Evolutionary conservation across 495 filamentous ascomycete genomes (phyloP), one percentile per base, ranked within the genome.

Genomic region (Talaromyces wortmannii): DNA sequence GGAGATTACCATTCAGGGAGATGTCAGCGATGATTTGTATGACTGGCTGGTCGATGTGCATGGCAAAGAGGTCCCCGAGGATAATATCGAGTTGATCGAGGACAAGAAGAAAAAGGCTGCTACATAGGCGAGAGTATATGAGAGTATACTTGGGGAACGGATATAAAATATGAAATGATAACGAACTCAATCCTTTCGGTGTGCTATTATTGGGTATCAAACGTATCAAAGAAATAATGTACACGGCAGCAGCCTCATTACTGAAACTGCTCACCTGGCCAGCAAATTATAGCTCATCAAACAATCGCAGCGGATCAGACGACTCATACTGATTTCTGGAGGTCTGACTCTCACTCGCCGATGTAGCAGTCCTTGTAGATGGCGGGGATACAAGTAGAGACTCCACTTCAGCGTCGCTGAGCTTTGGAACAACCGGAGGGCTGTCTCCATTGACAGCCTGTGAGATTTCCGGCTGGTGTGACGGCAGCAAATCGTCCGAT

Each of bases 1-100:
- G 70, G 94, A 97, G 76, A 97, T 99, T 66, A 92, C 95, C 32
- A 91, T 99, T 43, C 94, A 99, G 70, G 94, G 94, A 12, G 94
- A 99, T 72, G 83, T 97, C 59, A 95, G 91, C 68, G 91, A 91
- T 65, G 94, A 97, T 68, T 86, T 99, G 53, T 82, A 86, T 61
- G 95, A 97, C 60, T 97, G 89, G 75, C 67, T 99, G 55, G 67
- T 87, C 57, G 92, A 97, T 66, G 84, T 86, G 60, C 92, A 95
- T 65, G 83, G 83, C 61, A 80, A 84, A 42, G 76, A 83, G 53
- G 86, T 97, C 49, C 92, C 94, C 5, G 89, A 94, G 67, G 89
- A 91, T 64, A 97, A 98, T 72, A 87, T 97, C 57, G 95, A 97
- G 68, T 71, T 90, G 59, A 82, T 97, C 12, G 91, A 96, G 71